These are phyloP conservation scores for Trichodelitschia bisporula DNA, from an alignment of 495 filamentous ascomycete genomes.

Conservation along the genomic window DNA sequence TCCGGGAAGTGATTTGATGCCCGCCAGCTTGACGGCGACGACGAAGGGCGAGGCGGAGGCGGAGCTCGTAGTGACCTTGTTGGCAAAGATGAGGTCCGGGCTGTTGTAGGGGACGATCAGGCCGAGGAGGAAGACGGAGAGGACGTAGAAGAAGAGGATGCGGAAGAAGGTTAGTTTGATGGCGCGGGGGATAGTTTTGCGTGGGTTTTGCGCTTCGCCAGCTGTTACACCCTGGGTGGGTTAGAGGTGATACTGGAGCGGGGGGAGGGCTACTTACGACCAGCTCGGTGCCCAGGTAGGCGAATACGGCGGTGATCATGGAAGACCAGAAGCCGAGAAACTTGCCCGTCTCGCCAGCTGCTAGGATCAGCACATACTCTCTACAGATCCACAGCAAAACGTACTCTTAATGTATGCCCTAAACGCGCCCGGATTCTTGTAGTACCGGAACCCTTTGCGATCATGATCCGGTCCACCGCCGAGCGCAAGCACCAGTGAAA, in stretches of 20 bases:
- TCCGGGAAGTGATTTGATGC: conserved; percentile 10
- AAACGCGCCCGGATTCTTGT: conserved; percentile 45
- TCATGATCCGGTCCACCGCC: conserved; percentile 53
- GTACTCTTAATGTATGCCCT: conserved; percentile 9
- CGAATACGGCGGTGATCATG: conserved; percentile 57
- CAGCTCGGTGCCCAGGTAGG: conserved; percentile 66
- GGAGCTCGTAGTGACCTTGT: conserved; percentile 7
- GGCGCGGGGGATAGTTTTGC: conserved; percentile 37
- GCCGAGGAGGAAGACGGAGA: conserved; percentile 22
- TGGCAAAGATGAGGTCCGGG: conserved; percentile 8
- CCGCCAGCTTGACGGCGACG: conserved; percentile 12
- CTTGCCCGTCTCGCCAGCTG: conserved; percentile 20
- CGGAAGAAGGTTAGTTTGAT: conserved; percentile 60
- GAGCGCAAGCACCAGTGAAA: conserved; percentile 41
- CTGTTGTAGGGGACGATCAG: conserved; percentile 16
- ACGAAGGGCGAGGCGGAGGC: conserved; percentile 14
- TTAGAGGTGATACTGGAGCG: too few species aligned
- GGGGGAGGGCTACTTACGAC: too few species aligned
- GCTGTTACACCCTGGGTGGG: too few species aligned
- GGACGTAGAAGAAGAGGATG: conserved; percentile 49
- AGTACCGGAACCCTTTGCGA: conserved; percentile 53
- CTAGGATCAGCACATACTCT: conserved; percentile 5
- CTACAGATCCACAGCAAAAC: neutral
- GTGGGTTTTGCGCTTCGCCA: conserved; percentile 48
- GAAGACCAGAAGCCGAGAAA: conserved; percentile 62